A percentile compares a stretch with the other conserved stretches of the same genome.
Conservation (phyloP, 2,329 filamentous ascomycete genomes). For the Hypoxylon rubiginosum region DNA sequence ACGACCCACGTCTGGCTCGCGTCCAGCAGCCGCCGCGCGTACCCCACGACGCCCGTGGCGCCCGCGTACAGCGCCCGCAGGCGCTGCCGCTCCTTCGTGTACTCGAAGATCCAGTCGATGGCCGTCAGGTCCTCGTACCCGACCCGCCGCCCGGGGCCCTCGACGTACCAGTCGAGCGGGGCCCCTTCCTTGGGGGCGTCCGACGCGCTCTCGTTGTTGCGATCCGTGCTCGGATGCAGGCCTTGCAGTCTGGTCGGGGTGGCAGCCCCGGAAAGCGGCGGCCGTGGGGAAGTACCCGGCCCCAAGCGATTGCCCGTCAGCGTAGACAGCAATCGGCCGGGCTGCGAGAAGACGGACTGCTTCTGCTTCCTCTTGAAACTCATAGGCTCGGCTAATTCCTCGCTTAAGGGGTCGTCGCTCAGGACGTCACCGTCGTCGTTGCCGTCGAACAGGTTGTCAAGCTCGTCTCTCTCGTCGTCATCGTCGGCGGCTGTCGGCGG, state of each 20-base stretch:
- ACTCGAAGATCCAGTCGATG: constrained; percentile 99
- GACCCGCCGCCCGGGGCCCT: constrained; percentile 89
- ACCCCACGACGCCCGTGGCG: constrained; percentile 78
- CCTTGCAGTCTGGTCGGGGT: constrained; percentile 47
- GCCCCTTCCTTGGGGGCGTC: constrained; percentile 60
- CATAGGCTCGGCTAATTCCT: constrained; percentile 64
- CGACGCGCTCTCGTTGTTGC: constrained; percentile 34
- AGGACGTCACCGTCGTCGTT: constrained; percentile 58
- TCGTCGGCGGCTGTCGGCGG: constrained; percentile 53
- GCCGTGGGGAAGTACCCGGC: constrained; percentile 34
- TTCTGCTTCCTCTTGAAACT: constrained; percentile 81
- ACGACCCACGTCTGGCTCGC: constrained; percentile 93
- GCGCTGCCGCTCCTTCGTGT: constrained; percentile 93
- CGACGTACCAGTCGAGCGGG: constrained; percentile 85
- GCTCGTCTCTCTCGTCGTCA: constrained; percentile 50
- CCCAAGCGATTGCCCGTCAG: constrained; percentile 57
- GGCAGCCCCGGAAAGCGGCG: constrained; percentile 43
- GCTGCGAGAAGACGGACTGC: constrained; percentile 60
- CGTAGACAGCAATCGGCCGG: constrained; percentile 64
- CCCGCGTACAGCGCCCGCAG: constrained; percentile 80
- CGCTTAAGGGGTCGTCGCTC: constrained; percentile 68
- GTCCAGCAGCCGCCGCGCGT: constrained; percentile 80
- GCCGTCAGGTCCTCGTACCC: constrained; percentile 97
- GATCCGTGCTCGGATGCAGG: constrained; percentile 40
- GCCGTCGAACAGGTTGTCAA: constrained; percentile 46